Base-by-base conservation (phyloP, 192 early-diverging fungal species). In the Coemansia reversa region DNA sequence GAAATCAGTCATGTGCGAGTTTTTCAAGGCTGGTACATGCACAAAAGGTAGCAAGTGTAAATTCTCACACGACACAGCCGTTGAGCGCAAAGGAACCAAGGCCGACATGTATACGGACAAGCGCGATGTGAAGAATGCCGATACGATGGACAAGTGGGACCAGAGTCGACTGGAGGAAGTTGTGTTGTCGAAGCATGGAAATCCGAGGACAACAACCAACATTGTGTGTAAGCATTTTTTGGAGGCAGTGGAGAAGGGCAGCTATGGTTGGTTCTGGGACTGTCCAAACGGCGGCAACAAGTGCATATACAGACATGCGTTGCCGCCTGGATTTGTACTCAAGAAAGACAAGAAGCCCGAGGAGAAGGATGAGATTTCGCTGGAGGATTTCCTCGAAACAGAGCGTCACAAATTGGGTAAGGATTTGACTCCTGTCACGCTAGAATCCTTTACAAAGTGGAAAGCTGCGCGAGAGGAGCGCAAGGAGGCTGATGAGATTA, bases 181-280 rank as follows among this genome's bases (percentile, higher is more conserved):
- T 52, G 91, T 98, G 57, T 67, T 73, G 30, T 86, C 88, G 48
- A 94, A 95, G 84, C 88, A 90, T 65, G 88, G 85, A 23, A 96
- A 93, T 72, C 82, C 83, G 25, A 89, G 89, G 63, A 91, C 91
- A 8, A 91, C 94, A 3, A 99, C 97, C 7, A 93, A 90, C 55
- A 99, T 99, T 83, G 97, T 99, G 16, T 99, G 97, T 87, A 99
- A 97, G 85, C 89, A 81, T 71, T 99, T 99, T 72, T 86, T 99
- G 83, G 95, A 98, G 65, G 95, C 95, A 12, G 95, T 99, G 61
- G 95, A 98, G 69, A 86, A 78, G 57, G 82, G 87, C 67, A 97
- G 96, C 84, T 99, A 98, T 81, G 95, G 95, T 55, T 97, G 95
- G 97, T 98, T 98, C 86, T 98, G 97, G 97, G 94, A 95, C 60